phyloP scores from a whole-genome alignment of 176 grass and related monocot species.

The Pharus latifolius region DNA sequence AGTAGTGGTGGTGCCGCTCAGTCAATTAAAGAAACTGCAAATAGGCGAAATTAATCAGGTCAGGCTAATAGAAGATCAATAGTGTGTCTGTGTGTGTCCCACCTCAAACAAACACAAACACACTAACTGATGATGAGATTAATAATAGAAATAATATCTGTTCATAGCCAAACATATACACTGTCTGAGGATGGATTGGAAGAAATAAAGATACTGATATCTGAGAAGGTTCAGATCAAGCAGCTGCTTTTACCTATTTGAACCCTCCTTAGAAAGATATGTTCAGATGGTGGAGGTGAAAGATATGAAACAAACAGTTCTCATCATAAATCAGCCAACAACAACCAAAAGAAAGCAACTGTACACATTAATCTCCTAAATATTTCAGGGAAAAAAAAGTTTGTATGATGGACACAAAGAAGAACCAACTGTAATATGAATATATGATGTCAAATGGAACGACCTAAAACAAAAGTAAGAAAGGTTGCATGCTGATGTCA shows the following conservation, averaged over 20 bases:
- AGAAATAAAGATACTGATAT: not conserved
- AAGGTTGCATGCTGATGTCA: no score
- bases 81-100: not conserved
- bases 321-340: not conserved
- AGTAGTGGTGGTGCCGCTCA: not conserved
- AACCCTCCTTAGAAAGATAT: not conserved
- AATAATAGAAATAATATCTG: not conserved
- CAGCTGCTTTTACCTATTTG: not conserved
- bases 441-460: not conserved
- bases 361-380: not conserved
- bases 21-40: slow-evolving; percentile 1
- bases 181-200: not conserved
- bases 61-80: no score
- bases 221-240: not conserved
- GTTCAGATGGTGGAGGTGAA: not conserved
- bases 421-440: not conserved
- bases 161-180: not conserved
- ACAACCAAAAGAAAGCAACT: not conserved
- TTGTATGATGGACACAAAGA: not conserved
- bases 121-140: not conserved
- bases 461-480: not conserved
- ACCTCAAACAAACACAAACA: not conserved
- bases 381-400: not conserved
- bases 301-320: not conserved
- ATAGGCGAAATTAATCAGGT: not conserved